Evolutionary conservation across 441 rosid genomes (phyloP).

Genomic region (Mallotus repandus): DNA sequence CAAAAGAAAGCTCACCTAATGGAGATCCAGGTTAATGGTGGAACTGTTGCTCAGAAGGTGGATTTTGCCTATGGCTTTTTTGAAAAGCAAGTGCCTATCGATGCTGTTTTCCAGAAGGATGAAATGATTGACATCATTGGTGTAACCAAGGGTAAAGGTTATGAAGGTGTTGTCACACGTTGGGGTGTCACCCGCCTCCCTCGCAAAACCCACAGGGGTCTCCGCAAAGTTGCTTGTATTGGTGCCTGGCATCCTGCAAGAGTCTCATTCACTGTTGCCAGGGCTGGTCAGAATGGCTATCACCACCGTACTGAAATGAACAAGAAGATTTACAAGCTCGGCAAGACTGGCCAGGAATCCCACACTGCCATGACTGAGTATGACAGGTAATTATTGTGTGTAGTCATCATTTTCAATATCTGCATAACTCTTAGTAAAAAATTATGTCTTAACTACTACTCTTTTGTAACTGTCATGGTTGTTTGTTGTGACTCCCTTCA

Average conservation of each 20-base stretch:
- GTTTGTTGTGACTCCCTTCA: too few species aligned
- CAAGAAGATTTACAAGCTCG: constrained; percentile 83
- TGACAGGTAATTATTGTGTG: constrained; percentile 51
- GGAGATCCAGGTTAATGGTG: constrained; percentile 94
- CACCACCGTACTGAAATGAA: constrained; percentile 94
- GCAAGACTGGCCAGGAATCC: constrained; percentile 69
- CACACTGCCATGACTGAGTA: constrained; percentile 73
- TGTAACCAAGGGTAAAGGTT: constrained; percentile 92
- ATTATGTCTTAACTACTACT: too few species aligned
- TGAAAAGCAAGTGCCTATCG: constrained; percentile 83
- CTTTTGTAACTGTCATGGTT: too few species aligned
- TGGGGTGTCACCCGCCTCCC: constrained; percentile 99
- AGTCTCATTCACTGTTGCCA: constrained; percentile 86
- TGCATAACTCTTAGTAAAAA: too few species aligned
- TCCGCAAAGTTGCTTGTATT: constrained; percentile 92
- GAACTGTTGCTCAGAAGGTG: constrained; percentile 73
- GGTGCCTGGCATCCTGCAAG: constrained; percentile 99
- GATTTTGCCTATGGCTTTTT: constrained; percentile 82
- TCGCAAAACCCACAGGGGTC: constrained; percentile 94
- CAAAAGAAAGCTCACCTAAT: constrained; percentile 92
- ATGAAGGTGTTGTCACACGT: constrained; percentile 91
- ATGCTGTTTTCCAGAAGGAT: constrained; percentile 86
- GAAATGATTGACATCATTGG: constrained; percentile 90
- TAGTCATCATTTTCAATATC: too few species aligned
- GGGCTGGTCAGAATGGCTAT: constrained; percentile 98